These are phyloP conservation scores for Phallus indusiatus DNA, from an alignment of 768 basidiomycete genomes.

Conservation along the genomic window DNA sequence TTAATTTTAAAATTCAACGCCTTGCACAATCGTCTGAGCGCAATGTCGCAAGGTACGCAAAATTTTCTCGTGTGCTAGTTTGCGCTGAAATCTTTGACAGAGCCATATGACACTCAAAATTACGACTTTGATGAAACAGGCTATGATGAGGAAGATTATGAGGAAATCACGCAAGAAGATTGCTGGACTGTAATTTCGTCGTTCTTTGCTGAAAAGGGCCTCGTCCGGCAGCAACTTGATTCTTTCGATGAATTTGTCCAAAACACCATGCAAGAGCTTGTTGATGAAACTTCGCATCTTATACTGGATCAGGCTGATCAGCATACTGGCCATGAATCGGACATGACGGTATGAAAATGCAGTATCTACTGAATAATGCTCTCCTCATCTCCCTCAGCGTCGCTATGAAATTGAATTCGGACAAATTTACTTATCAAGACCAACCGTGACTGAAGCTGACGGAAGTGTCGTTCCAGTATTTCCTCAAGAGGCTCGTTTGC, in stretches of 20 bases:
- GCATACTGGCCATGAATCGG: constrained; percentile 79
- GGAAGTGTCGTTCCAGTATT: constrained; percentile 90
- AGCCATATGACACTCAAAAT: neutral
- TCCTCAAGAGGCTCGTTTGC: constrained; percentile 90
- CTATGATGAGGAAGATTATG: constrained; percentile 48
- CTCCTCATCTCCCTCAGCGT: constrained; percentile 32
- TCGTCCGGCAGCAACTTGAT: constrained; percentile 95
- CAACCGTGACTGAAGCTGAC: constrained; percentile 92
- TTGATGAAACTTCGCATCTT: constrained; percentile 93
- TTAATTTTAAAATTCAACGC: too few species aligned
- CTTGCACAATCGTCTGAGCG: neutral
- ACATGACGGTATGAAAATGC: constrained; percentile 20
- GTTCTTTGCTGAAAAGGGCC: constrained; percentile 95
- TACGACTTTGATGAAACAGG: constrained; percentile 6
- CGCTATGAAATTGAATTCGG: constrained; percentile 97
- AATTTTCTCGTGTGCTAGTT: neutral
- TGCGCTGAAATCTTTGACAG: neutral
- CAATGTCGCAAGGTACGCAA: neutral
- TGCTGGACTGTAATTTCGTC: constrained; percentile 94
- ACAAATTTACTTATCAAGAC: constrained; percentile 93
- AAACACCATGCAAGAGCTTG: constrained; percentile 98
- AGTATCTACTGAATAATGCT: constrained; percentile 22
- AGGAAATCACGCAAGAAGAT: constrained; percentile 85
- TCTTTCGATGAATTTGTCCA: constrained; percentile 99
- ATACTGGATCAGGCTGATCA: constrained; percentile 96